Base-by-base conservation (phyloP, 108 stramenopile species). In the Nitzschia putrida region DNA sequence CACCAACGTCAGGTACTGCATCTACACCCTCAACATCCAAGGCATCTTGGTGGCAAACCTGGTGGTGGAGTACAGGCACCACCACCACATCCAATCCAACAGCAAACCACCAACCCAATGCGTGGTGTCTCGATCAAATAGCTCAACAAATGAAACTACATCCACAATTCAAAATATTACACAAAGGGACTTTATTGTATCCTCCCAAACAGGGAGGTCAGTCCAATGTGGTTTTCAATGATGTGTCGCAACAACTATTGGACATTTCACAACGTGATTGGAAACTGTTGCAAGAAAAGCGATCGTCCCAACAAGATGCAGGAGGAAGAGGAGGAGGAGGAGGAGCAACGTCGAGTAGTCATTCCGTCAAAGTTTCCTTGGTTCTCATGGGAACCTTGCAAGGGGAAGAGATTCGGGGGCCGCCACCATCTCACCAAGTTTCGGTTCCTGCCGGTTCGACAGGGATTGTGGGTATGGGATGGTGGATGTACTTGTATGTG, bases 111-210 rank as follows among this genome's bases (percentile, higher is more conserved):
- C 25, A 4, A 23, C 25, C 21, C 23, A 23, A 24, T 1, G 5
- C 37, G 16, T 16, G 14, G n/a, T 29, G 16, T 18, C 57, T 40
- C 8, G 57, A 59, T 59, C 57, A 39, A 40, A 59, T 59, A 14
- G 38, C 37, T 6, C 13, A 18, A 14, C 14, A 29, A 40, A 40
- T 59, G 20, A 34, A 59, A 16, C 57, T 59, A 0, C 38, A 29
- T 14, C 16, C 37, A n/a, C 38, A 39, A 39, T 59, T 64, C 45
- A 64, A 64, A 39, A 45, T 64, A 4, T 44, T 64, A 2, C 61
- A 64, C 61, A 64, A 64, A 43, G 61, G 61, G 3, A 64, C 43
- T 45, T n/a, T 64, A 4, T 4, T 64, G 9, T 64, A 64, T 47
- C 42, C 61, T 8, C 45, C 61, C 1, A 20, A 26, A 41, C 26